Evolutionary conservation across 2,329 filamentous ascomycete genomes (phyloP).

Genomic region (Ophiocordyceps camponoti-rufipedis): DNA sequence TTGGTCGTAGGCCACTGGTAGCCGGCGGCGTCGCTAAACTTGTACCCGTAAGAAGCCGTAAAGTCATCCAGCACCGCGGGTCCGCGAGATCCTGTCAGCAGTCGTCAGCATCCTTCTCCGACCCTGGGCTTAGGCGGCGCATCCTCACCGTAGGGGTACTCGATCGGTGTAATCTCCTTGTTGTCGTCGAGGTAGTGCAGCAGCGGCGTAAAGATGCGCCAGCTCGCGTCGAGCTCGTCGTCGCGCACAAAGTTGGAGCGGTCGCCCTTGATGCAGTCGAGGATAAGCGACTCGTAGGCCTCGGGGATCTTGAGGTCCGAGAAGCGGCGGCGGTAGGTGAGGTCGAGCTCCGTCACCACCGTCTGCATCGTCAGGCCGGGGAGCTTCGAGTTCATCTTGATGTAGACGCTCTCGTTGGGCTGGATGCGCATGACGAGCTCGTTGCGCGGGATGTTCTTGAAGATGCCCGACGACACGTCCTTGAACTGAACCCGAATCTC

Average conservation of each 20-base stretch:
- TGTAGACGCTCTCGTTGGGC: constrained; percentile 98
- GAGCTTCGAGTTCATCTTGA: constrained; percentile 99
- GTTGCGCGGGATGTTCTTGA: constrained; percentile 98
- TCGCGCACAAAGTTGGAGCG: constrained; percentile 99
- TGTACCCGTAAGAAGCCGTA: constrained; percentile 94
- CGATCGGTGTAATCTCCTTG: constrained; percentile 99
- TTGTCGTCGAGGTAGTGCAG: constrained; percentile 97
- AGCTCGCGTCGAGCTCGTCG: constrained; percentile 90
- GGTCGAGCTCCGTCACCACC: constrained; percentile 91
- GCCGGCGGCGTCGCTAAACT: constrained; percentile 90
- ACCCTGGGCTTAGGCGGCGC: background rate
- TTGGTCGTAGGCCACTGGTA: constrained; percentile 87
- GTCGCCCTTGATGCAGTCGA: constrained; percentile 95
- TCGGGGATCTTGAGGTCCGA: constrained; percentile 98
- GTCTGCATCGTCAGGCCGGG: constrained; percentile 99
- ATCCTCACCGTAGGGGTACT: constrained; percentile 87
- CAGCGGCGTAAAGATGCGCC: constrained; percentile 95
- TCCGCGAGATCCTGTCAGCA: constrained; percentile 64
- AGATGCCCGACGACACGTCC: constrained; percentile 97
- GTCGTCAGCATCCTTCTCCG: background rate
- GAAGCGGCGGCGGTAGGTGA: constrained; percentile 96
- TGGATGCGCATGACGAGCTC: constrained; percentile 98
- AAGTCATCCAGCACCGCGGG: constrained; percentile 96
- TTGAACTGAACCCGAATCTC: constrained; percentile 99
- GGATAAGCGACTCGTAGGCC: constrained; percentile 93